A percentile compares a stretch with the other conserved stretches of the same genome.
Conservation (phyloP, 2,329 filamentous ascomycete species). For the Neonectria faginata region DNA sequence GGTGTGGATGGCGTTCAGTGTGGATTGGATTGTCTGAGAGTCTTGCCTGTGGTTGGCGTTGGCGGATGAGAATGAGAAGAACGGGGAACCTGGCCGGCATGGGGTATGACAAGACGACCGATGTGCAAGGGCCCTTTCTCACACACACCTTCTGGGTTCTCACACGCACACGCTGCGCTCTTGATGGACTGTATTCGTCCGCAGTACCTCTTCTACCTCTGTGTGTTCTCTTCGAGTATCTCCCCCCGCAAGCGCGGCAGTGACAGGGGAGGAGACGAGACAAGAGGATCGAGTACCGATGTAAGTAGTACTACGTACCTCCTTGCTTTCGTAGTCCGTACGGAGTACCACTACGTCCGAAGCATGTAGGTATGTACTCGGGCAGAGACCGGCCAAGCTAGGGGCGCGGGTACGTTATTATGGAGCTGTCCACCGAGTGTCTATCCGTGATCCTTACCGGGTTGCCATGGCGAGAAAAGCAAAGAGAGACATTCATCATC, state of each 20-base stretch:
- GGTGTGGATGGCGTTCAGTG: conserved; percentile 15
- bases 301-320: not conserved
- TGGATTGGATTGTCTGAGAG: conserved; percentile 34
- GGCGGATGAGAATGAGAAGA: conserved; percentile 34
- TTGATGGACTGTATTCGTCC: not conserved
- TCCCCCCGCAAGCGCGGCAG: conserved; percentile 34
- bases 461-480: conserved; percentile 39
- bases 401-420: conserved; percentile 31
- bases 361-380: conserved; percentile 23
- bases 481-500: conserved; percentile 37
- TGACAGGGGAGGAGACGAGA: conserved; percentile 14
- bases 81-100: conserved; percentile 38
- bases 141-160: conserved; percentile 13
- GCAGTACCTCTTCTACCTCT: conserved; percentile 2
- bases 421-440: conserved; percentile 42
- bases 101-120: conserved; percentile 41
- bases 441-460: conserved; percentile 41
- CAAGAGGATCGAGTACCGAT: conserved; percentile 18
- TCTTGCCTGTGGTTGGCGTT: conserved; percentile 33
- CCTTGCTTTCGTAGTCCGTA: not conserved
- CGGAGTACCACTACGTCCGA: not conserved
- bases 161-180: not conserved
- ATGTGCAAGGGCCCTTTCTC: conserved; percentile 30
- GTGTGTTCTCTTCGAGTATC: conserved; percentile 19
- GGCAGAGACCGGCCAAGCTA: conserved; percentile 40